Base-by-base conservation (phyloP, 805 yeast genomes). In the Saccharomycopsis fibuligera region DNA sequence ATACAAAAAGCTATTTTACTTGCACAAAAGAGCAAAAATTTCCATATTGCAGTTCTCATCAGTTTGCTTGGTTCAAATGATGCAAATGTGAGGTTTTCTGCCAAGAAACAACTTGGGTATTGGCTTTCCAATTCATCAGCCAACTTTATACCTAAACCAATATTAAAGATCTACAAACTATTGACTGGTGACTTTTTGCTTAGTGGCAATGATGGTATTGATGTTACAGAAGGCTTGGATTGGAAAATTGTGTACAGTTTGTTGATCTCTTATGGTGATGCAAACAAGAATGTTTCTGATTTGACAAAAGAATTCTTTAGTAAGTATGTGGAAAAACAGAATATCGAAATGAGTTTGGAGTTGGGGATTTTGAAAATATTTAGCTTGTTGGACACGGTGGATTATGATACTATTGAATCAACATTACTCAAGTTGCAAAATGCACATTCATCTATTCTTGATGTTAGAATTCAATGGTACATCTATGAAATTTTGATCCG, bases 1-100 rank as follows among this genome's bases (percentile, higher is more conserved):
- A 58, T 87, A 25, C 67, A 72, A 6, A 69, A 69, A 24, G 97
- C 98, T 1, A 69, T 81, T 4, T 68, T 70, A 27, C 51, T 68
- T 2, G 90, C 96, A 1, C 63, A 80, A 1, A 66, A 72, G n/a
- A 64, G 83, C 0, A 72, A 73, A 6, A 85, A 86, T 57, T 65
- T 75, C 4, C 96, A 90, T 61, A 63, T 91, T 17, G 79, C 96
- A 0, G 78, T 78, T 0, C 58, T 87, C 24, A 62, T 91, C 10
- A 74, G 96, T 0, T 66, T 85, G 38, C 61, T 84, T 5, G 95
- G 86, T 30, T 81, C 93, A 0, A 82, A 83, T 56, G 85, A 82
- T 55, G 72, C 72, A 1, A 69, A 72, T 1, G 81, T 84, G 2
- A 69, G 70, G 44, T 58, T 58, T 0, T 68, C 78, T 45, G 90